A percentile compares a stretch with the other conserved stretches of the same genome.
Evolutionary conservation across 768 basidiomycete genomes (phyloP).

Genomic region (Tylopilus intermedius): DNA sequence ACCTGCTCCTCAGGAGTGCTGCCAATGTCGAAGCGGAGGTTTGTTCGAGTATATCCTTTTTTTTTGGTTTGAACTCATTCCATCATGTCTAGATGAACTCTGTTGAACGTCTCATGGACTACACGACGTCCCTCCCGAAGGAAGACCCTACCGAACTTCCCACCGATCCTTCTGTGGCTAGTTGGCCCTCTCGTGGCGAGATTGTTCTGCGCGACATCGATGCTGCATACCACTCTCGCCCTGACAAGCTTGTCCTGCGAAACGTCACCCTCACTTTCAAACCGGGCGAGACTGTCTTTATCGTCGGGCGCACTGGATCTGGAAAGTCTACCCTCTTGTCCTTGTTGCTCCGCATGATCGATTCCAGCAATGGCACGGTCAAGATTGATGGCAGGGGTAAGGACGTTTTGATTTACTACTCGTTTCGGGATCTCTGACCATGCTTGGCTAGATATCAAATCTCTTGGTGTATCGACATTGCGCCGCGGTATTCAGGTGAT

Average conservation of each 20-base stretch:
- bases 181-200: slow-evolving; percentile 47
- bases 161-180: slow-evolving; percentile 19
- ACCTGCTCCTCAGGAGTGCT: slow-evolving; percentile 24
- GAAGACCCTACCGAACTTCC: slow-evolving; percentile 19
- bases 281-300: slow-evolving; percentile 66
- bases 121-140: slow-evolving; percentile 20
- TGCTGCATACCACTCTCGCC: slow-evolving; percentile 70
- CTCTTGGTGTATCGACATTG: slow-evolving; percentile 48
- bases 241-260: slow-evolving; percentile 52
- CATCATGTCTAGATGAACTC: slow-evolving; percentile 21
- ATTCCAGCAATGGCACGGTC: slow-evolving; percentile 57
- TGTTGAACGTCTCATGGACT: slow-evolving; percentile 27
- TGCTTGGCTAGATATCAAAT: slow-evolving; percentile 73
- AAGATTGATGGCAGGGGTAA: slow-evolving; percentile 70
- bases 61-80: neutral
- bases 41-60: neutral
- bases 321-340: slow-evolving; percentile 70
- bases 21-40: slow-evolving; percentile 28
- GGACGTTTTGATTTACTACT: slow-evolving; percentile 38
- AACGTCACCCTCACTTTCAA: slow-evolving; percentile 64
- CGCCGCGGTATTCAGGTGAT: slow-evolving; percentile 29
- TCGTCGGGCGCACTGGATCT: slow-evolving; percentile 73
- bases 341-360: slow-evolving; percentile 74
- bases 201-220: slow-evolving; percentile 56
- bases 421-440: slow-evolving; percentile 55